Evolutionary conservation across 1,284 basidiomycete species (phyloP), one percentile per base, ranked within the genome.

Genomic region (Cryptococcus amylolentus): DNA sequence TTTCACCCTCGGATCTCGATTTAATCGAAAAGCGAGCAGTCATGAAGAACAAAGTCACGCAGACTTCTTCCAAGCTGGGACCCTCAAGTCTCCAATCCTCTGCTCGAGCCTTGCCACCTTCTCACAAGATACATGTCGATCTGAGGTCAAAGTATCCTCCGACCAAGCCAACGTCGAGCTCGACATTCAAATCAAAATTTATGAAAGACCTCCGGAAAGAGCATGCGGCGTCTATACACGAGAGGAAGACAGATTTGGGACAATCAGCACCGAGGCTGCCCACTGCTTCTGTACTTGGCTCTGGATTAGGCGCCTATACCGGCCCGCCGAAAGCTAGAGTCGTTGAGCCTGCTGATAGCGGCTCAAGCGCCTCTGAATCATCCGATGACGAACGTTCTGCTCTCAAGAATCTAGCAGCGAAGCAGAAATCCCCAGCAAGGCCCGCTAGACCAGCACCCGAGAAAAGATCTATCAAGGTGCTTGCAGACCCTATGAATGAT

Each of bases 381-480:
- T 81, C 81, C 1, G 84, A 84, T 39, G 86, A 84, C 12, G 81
- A 81, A 8, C 70, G 69, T 3, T 67, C 72, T 2, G 85, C 84
- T 9, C 73, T 91, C 55, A 83, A 81, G 0, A 80, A 82, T 1
- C 81, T 94, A 49, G 81, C 82, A 3, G 83, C 84, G 59, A 73
- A 86, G 55, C 86, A 88, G 62, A 84, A 84, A 57, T 81, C 84
- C 0, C 84, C 84, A 1, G 61, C 59, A 28, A 65, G 69, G 43
- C 69, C 65, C 23, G 60, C 61, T n/a, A 48, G 51, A 42, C 56
- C 86, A 83, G 71, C 81, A 78, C n/a, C 26, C 14, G 83, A 85
- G 65, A 83, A 84, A 28, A 83, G 89, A 38, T 83, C 86, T 66
- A 83, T 91, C 65, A 87, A 86, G 76, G 79, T 87, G 44, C 71